These are phyloP conservation scores for Xylaria sp. DNA, from an alignment of 495 filamentous ascomycete species.

Conservation along the genomic window DNA sequence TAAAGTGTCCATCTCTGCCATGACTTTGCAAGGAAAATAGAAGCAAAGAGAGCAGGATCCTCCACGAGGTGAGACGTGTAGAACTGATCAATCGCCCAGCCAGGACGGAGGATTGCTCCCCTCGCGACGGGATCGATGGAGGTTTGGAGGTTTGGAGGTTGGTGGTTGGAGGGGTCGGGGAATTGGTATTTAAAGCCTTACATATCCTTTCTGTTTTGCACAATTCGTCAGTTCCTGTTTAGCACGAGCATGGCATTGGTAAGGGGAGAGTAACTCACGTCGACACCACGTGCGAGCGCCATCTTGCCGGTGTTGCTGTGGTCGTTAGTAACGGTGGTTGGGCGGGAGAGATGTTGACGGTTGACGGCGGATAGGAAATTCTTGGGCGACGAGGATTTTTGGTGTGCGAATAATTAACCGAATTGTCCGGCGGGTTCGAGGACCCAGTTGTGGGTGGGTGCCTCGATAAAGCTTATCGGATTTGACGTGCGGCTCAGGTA, in stretches of 20 bases:
- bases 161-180: slow-evolving; percentile 19
- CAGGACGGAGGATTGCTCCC: slow-evolving; percentile 11
- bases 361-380: slow-evolving; percentile 11
- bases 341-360: slow-evolving; percentile 26
- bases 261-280: slow-evolving; percentile 23
- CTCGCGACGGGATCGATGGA: slow-evolving; percentile 14
- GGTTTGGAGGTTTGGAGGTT: not conserved
- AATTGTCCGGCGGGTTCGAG: slow-evolving; percentile 14
- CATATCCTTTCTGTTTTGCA: slow-evolving; percentile 28
- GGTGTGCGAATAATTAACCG: slow-evolving; percentile 28
- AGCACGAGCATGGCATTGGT: not conserved
- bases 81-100: slow-evolving; percentile 36
- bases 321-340: slow-evolving; percentile 41
- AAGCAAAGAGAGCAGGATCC: slow-evolving; percentile 59
- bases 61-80: slow-evolving; percentile 66
- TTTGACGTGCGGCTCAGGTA: slow-evolving; percentile 6
- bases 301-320: slow-evolving; percentile 35
- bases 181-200: slow-evolving; percentile 31
- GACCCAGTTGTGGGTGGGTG: not conserved
- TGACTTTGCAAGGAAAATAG: slow-evolving; percentile 31
- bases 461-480: slow-evolving; percentile 22
- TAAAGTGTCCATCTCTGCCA: slow-evolving; percentile 48
- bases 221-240: slow-evolving; percentile 10
- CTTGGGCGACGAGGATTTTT: slow-evolving; percentile 18
- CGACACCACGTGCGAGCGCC: slow-evolving; percentile 31